These are phyloP conservation scores for Psidium friedrichsthalianum DNA, from an alignment of 345 rosid species.

Conservation along the genomic window DNA sequence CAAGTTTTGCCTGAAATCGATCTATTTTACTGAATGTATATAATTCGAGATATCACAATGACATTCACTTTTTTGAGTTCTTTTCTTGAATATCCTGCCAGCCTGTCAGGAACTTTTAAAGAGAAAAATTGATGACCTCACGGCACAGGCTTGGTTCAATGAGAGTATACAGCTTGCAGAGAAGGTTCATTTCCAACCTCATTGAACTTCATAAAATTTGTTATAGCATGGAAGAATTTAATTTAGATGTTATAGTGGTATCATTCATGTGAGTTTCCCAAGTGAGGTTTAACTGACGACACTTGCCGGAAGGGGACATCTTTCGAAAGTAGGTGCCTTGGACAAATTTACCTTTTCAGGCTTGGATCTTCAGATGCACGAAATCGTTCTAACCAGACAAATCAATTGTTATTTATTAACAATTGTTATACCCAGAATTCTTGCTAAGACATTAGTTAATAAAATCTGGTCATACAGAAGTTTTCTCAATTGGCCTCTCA, in stretches of 20 bases:
- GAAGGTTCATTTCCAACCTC: conserved; percentile 27
- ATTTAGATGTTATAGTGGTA: background rate
- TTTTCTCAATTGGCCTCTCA: background rate
- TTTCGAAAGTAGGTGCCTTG: background rate
- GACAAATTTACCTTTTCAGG: background rate
- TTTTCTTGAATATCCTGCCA: background rate
- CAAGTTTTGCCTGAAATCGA: background rate
- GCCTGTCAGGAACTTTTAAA: conserved; percentile 40
- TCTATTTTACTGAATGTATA: background rate
- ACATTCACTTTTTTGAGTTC: background rate
- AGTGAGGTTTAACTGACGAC: background rate
- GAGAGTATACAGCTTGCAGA: conserved; percentile 50
- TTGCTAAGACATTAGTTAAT: background rate
- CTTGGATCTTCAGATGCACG: background rate
- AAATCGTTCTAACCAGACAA: background rate
- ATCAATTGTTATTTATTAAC: background rate
- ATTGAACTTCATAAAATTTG: background rate
- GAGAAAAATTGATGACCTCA: conserved; percentile 58
- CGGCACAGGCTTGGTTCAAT: conserved; percentile 64
- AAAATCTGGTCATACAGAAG: background rate
- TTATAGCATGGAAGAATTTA: background rate
- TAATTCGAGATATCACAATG: background rate
- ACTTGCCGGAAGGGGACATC: background rate
- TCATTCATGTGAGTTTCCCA: background rate
- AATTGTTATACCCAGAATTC: background rate